These are phyloP conservation scores for Malus hybrid DNA, from an alignment of 331 rosid species.

Conservation along the genomic window DNA sequence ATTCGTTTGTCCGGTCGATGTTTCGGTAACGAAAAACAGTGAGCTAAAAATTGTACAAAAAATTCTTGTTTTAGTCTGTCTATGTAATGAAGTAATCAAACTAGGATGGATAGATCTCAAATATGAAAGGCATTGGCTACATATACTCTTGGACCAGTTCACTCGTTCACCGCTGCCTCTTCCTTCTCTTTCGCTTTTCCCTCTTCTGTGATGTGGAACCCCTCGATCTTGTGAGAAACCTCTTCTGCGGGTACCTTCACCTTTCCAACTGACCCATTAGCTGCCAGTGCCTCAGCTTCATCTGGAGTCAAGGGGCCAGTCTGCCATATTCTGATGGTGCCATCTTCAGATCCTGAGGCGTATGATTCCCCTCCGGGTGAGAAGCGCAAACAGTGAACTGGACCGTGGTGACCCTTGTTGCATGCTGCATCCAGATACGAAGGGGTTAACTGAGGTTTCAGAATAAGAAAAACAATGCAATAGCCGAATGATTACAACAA, in stretches of 20 bases:
- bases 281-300: slow-evolving; percentile 24
- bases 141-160: neutral
- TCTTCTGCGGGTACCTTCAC: slow-evolving; percentile 39
- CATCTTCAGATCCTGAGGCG: slow-evolving; percentile 96
- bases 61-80: slow-evolving; percentile 2
- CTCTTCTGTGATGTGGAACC: slow-evolving; percentile 35
- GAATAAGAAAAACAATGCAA: neutral
- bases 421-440: slow-evolving; percentile 45
- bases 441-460: neutral
- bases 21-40: neutral
- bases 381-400: slow-evolving; percentile 87
- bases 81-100: neutral
- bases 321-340: slow-evolving; percentile 96
- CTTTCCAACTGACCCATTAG: slow-evolving; percentile 34
- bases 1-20: neutral
- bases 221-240: slow-evolving; percentile 57
- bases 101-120: neutral
- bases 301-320: slow-evolving; percentile 49
- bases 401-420: slow-evolving; percentile 97
- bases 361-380: slow-evolving; percentile 96
- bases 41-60: slow-evolving; percentile 13
- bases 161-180: slow-evolving; percentile 26
- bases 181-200: slow-evolving; percentile 33
- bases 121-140: neutral
- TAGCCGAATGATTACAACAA: neutral